These are phyloP conservation scores for Rhododendron ovatum DNA, from an alignment of 148 eudicot genomes.

Conservation along the genomic window DNA sequence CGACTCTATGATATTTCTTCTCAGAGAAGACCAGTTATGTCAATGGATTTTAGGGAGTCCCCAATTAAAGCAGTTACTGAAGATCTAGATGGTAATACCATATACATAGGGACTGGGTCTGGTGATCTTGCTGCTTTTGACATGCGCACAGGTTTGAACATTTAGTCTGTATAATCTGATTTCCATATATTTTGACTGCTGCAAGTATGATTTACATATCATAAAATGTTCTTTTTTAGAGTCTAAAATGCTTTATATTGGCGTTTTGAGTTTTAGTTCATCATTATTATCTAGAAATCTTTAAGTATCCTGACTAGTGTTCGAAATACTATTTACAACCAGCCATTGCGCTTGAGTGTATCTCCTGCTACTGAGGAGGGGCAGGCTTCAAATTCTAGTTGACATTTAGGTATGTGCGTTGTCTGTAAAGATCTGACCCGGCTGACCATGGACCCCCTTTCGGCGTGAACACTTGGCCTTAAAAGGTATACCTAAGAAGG, in stretches of 20 bases:
- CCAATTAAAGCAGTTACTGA: conserved; percentile 80
- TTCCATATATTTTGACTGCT: background rate
- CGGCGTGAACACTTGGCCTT: background rate
- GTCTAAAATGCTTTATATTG: background rate
- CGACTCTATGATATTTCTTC: conserved; percentile 87
- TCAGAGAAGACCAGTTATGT: conserved; percentile 87
- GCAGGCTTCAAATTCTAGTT: background rate
- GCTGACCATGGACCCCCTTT: background rate
- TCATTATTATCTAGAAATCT: background rate
- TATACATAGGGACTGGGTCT: conserved; percentile 79
- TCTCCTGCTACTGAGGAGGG: conserved; percentile 2
- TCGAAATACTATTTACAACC: background rate
- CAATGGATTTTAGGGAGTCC: conserved; percentile 77
- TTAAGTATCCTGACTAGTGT: background rate
- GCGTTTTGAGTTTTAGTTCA: background rate
- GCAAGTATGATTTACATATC: background rate
- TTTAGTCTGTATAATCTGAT: background rate
- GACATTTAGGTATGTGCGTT: background rate
- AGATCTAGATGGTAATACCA: conserved; percentile 77
- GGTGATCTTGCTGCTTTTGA: conserved; percentile 94
- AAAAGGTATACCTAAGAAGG: background rate
- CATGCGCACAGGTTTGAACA: conserved; percentile 74
- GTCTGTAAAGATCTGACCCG: background rate
- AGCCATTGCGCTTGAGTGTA: background rate
- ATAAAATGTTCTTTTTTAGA: background rate